These are phyloP conservation scores for Aspergillus ellipticus DNA, from an alignment of 495 filamentous ascomycete species.

Conservation along the genomic window DNA sequence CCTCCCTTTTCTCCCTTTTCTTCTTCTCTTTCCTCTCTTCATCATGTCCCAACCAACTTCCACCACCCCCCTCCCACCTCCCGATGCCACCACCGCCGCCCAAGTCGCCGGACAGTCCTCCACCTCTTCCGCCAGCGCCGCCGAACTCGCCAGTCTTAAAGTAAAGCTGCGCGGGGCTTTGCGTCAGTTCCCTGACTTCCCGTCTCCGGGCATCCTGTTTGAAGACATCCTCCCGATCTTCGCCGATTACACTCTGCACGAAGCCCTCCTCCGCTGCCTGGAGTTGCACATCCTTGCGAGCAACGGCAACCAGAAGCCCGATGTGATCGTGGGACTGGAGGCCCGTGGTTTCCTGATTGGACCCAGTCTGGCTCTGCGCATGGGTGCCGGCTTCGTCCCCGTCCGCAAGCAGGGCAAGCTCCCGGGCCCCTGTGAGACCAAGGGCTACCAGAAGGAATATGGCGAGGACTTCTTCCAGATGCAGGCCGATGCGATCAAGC, in stretches of 20 bases:
- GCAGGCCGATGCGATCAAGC: conserved; percentile 77
- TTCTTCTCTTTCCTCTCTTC: conserved; percentile 30
- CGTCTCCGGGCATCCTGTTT: conserved; percentile 89
- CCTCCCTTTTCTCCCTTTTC: conserved; percentile 29
- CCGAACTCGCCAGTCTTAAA: conserved; percentile 93
- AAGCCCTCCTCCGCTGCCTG: conserved; percentile 75
- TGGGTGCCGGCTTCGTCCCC: conserved; percentile 88
- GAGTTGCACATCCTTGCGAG: conserved; percentile 70
- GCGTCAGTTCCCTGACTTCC: conserved; percentile 88
- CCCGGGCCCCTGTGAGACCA: conserved; percentile 80
- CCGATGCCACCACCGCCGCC: conserved; percentile 46
- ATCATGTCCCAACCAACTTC: conserved; percentile 56
- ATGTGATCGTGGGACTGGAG: conserved; percentile 91
- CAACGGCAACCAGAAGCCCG: conserved; percentile 58
- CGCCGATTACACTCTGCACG: conserved; percentile 70
- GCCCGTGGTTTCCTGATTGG: conserved; percentile 95
- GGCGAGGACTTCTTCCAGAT: conserved; percentile 96
- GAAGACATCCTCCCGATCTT: conserved; percentile 99
- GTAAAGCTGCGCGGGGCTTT: conserved; percentile 63
- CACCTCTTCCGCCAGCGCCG: conserved; percentile 63
- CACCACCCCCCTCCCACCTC: conserved; percentile 22
- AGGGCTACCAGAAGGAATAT: conserved; percentile 91
- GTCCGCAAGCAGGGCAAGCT: conserved; percentile 96
- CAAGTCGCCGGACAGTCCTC: conserved; percentile 46
- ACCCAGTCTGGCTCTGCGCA: conserved; percentile 77